Conservation (phyloP, 495 filamentous ascomycete species). For the Neurospora sp. region DNA sequence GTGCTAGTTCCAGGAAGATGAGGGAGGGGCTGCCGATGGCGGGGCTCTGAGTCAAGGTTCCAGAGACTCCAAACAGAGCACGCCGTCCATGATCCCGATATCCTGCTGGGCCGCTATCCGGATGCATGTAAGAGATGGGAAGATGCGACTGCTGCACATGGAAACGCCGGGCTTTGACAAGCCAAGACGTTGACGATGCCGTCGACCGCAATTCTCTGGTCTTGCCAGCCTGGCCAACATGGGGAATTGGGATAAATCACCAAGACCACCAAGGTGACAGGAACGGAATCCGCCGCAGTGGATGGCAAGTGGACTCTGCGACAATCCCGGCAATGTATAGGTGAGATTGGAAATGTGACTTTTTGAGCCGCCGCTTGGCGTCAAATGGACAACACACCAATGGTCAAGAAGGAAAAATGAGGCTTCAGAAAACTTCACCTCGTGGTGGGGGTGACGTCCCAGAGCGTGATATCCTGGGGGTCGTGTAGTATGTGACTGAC, state of each 20-base stretch:
- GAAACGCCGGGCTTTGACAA: background rate
- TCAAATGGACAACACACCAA: background rate
- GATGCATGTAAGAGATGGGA: background rate
- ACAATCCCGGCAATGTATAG: background rate
- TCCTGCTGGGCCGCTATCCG: background rate
- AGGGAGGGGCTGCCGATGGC: conserved; percentile 7
- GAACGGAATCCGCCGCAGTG: background rate
- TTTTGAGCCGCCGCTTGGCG: background rate
- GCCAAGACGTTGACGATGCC: background rate
- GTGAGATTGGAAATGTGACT: background rate
- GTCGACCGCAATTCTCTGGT: conserved; percentile 1
- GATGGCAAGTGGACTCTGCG: background rate
- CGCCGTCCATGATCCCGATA: background rate
- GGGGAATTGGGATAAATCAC: background rate
- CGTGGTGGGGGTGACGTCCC: background rate
- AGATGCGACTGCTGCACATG: background rate
- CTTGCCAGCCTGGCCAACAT: background rate
- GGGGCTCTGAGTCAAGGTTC: conserved; percentile 13
- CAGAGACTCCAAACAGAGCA: background rate
- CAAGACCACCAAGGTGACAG: background rate
- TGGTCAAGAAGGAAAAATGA: background rate
- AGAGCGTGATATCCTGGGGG: background rate
- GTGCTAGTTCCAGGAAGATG: conserved; percentile 3
- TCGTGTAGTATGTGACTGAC: background rate
- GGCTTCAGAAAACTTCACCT: background rate